These are phyloP conservation scores for Andrographis paniculata DNA, from an alignment of 305 asterid species.

Conservation along the genomic window DNA sequence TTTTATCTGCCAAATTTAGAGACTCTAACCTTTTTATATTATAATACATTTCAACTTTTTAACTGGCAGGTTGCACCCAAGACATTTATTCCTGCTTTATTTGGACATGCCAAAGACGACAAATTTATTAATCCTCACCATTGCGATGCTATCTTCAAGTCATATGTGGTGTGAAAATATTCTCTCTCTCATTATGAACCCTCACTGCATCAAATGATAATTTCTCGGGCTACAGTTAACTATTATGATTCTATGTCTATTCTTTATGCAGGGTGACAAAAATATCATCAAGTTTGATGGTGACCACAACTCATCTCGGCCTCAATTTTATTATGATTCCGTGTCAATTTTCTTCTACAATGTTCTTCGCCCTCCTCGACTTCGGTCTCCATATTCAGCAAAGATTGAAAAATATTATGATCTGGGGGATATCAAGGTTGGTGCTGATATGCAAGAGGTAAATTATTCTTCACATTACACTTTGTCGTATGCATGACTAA, in stretches of 20 bases:
- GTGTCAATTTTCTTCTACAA: conserved; percentile 87
- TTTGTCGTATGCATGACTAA: no score
- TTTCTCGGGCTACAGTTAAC: conserved; percentile 12
- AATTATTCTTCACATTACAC: conserved; percentile 15
- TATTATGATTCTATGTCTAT: no score
- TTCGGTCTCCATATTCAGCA: conserved; percentile 43
- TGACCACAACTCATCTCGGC: conserved; percentile 94
- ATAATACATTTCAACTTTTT: conserved; percentile 15
- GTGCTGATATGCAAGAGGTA: conserved; percentile 80
- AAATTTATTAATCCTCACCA: conserved; percentile 77
- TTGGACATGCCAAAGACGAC: conserved; percentile 96
- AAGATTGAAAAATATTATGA: conserved; percentile 73
- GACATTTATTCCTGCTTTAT: conserved; percentile 83
- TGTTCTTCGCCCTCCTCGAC: conserved; percentile 87
- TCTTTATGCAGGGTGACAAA: conserved; percentile 96
- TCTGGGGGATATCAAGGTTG: conserved; percentile 67
- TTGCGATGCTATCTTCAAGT: conserved; percentile 69
- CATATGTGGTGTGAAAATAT: conserved; percentile 51
- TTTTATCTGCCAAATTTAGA: neutral
- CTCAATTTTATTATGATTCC: conserved; percentile 89
- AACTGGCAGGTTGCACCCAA: conserved; percentile 79
- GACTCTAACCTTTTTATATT: conserved; percentile 9
- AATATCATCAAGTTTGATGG: conserved; percentile 93
- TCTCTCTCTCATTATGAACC: conserved; percentile 17
- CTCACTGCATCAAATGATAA: conserved; percentile 6